Base-by-base conservation (phyloP, 2,329 filamentous ascomycete species). In the Nemania sp. region DNA sequence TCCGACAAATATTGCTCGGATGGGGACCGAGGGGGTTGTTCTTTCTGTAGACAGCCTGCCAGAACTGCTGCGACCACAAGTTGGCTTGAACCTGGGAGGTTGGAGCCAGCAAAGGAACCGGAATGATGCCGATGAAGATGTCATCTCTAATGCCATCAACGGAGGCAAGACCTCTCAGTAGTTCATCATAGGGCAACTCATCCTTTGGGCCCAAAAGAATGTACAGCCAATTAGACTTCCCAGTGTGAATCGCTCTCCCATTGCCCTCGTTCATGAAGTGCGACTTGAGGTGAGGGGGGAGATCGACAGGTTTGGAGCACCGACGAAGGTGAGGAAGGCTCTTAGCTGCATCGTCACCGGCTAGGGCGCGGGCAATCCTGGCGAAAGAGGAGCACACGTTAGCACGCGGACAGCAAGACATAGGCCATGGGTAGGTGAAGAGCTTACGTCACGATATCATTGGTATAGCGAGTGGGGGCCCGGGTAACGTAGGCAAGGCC, bases 11-110 rank as follows among this genome's bases (percentile, higher is more conserved):
- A 72, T 90, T 84, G 70, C 87, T 86, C 63, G 91, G 91, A 72
- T 96, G 91, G 17, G 91, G 91, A 3, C 91, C 91, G 60, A 93
- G 90, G 2, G 91, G 91, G 71, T 95, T 95, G 67, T 90, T 93
- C 78, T 92, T 92, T 65, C 91, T 89, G 77, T 95, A 96, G 50
- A 93, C 86, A 1, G 88, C 90, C 12, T 91, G 91, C 91, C 91
- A 96, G 74, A 91, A 94, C 67, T 88, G 82, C 35, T 84, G 80
- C 25, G 87, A 89, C 90, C 90, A 95, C 72, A 85, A 79, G 25
- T 84, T 84, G 9, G 91, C 90, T 74, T 94, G 90, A 40, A 88
- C 81, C 67, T 88, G 84, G 3, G 90, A 93, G 5, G 88, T 92
- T 1, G 91, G 91, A 21, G 90, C 83, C 46, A 91, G 78, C 25